These are phyloP conservation scores for Debaryomycetaceae sp. DNA, from an alignment of 1,139 yeast genomes.

Conservation along the genomic window DNA sequence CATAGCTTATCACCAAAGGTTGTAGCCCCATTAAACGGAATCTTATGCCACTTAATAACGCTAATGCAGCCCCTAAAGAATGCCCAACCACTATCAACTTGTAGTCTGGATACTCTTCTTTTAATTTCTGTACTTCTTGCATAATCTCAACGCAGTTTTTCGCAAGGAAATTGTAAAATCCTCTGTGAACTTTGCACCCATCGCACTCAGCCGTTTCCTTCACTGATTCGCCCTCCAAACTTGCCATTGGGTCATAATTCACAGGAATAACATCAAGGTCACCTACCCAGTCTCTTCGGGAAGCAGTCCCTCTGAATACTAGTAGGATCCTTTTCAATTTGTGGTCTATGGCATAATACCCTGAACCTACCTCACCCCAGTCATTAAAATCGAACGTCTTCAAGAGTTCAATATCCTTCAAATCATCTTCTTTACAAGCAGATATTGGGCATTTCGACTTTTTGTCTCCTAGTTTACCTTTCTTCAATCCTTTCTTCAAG, in stretches of 20 bases:
- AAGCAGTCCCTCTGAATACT: conserved; percentile 57
- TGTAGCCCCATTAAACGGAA: conserved; percentile 47
- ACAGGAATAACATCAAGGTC: conserved; percentile 48
- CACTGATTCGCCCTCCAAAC: conserved; percentile 5
- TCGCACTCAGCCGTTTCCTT: conserved; percentile 29
- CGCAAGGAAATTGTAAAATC: conserved; percentile 46
- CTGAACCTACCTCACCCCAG: conserved; percentile 51
- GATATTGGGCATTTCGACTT: conserved; percentile 19
- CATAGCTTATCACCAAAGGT: conserved; percentile 56
- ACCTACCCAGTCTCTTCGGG: conserved; percentile 54
- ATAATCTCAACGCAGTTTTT: conserved; percentile 37
- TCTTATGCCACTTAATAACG: conserved; percentile 59
- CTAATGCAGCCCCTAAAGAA: conserved; percentile 72
- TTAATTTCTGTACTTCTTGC: conserved; percentile 27
- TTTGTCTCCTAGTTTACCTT: conserved; percentile 21
- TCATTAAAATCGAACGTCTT: conserved; percentile 38
- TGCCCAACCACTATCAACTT: conserved; percentile 59
- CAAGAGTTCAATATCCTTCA: conserved; percentile 27
- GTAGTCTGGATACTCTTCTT: conserved; percentile 41
- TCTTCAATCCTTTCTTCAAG: conserved; percentile 25
- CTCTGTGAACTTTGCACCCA: conserved; percentile 57
- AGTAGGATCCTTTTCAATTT: conserved; percentile 31
- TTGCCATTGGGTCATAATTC: conserved; percentile 31
- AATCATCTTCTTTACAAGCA: conserved; percentile 19
- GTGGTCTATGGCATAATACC: conserved; percentile 44